Evolutionary conservation across 2,329 filamentous ascomycete species (phyloP).

Genomic region (Exophiala mesophila): DNA sequence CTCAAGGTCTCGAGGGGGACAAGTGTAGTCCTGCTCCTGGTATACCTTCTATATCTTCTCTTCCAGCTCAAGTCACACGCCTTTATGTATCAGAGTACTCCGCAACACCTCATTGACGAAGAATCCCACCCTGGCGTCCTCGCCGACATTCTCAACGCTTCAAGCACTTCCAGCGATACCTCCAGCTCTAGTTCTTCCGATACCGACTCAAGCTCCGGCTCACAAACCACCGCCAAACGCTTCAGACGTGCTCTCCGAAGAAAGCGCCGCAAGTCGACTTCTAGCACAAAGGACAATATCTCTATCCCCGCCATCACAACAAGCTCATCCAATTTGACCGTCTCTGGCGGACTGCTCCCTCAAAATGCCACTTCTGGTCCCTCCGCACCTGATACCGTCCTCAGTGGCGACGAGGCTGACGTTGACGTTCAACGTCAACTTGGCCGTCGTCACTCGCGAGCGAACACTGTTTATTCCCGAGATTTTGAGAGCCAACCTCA

Average conservation of each 20-base stretch:
- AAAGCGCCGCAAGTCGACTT: constrained; percentile 71
- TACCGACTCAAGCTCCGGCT: constrained; percentile 62
- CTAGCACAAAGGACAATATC: constrained; percentile 60
- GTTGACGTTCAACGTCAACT: constrained; percentile 41
- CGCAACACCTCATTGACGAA: constrained; percentile 87
- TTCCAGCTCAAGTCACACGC: constrained; percentile 91
- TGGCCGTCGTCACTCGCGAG: constrained; percentile 20
- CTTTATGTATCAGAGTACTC: constrained; percentile 88
- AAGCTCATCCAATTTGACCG: constrained; percentile 37
- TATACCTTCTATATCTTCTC: constrained; percentile 77
- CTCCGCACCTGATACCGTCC: constrained; percentile 21
- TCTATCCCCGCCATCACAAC: constrained; percentile 38
- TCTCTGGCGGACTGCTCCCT: constrained; percentile 22
- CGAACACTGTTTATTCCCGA: constrained; percentile 32
- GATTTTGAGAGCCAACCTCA: constrained; percentile 42
- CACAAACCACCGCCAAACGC: constrained; percentile 67
- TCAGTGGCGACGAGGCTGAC: constrained; percentile 53
- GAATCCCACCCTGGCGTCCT: constrained; percentile 82
- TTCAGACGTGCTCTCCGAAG: constrained; percentile 71
- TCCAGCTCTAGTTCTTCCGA: constrained; percentile 53
- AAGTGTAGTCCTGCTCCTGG: constrained; percentile 74
- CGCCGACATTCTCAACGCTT: constrained; percentile 73
- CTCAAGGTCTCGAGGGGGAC: constrained; percentile 85
- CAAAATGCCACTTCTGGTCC: constrained; percentile 12
- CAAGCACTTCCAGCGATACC: constrained; percentile 52